A percentile compares a stretch with the other conserved stretches of the same genome.
phyloP scores from a whole-genome alignment of 495 filamentous ascomycete genomes.

The Penicillium longicatenatum region DNA sequence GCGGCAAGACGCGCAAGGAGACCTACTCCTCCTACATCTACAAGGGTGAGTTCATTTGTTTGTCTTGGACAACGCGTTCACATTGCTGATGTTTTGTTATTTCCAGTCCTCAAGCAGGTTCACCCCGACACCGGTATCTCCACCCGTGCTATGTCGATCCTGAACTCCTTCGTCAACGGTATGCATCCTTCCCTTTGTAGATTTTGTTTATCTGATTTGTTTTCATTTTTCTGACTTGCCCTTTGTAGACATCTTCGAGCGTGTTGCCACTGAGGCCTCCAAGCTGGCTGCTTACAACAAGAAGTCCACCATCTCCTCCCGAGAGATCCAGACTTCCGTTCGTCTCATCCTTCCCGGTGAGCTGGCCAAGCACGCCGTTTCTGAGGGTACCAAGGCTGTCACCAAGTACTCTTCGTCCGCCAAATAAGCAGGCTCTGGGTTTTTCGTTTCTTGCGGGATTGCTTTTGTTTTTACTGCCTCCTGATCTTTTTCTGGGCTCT shows the following conservation, averaged over 20 bases:
- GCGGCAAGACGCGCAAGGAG: constrained; percentile 99
- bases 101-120: constrained; percentile 96
- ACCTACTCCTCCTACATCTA: constrained; percentile 99
- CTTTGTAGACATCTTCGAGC: constrained; percentile 94
- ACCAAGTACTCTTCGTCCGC: constrained; percentile 99
- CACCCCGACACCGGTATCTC: constrained; percentile 99
- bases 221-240: constrained; percentile 14
- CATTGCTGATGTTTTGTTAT: constrained; percentile 36
- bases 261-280: constrained; percentile 96
- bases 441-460: constrained; percentile 51
- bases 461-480: constrained; percentile 51
- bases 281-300: constrained; percentile 99
- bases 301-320: constrained; percentile 99
- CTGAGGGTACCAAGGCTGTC: constrained; percentile 99
- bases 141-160: constrained; percentile 98
- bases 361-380: constrained; percentile 98
- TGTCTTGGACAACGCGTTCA: constrained; percentile 18
- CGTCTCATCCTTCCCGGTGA: constrained; percentile 97
- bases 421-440: constrained; percentile 72
- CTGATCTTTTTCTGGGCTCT: constrained; percentile 56
- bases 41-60: constrained; percentile 72
- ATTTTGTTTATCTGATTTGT: not conserved
- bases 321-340: constrained; percentile 99
- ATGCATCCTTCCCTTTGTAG: constrained; percentile 35
- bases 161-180: constrained; percentile 99